Evolutionary conservation across 352 stramenopile species (phyloP), one percentile per base, ranked within the genome.

Genomic region (Aphanomyces cochlioides): DNA sequence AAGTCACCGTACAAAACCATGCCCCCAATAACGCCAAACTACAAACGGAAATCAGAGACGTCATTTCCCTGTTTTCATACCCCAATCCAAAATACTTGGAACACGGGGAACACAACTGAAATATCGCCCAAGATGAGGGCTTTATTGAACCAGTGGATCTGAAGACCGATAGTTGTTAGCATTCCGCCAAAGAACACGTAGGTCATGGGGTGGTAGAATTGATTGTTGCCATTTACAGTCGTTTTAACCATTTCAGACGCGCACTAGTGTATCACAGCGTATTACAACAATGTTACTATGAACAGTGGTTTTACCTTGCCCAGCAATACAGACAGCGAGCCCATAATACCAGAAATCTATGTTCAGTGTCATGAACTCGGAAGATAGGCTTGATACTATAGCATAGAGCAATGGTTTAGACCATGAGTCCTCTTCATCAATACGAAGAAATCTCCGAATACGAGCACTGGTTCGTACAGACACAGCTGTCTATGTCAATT

Each of bases 41-140:
- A 67, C 12, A 47, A 63, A 17, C 28, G 28, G 19, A 43, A 63
- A 37, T 39, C 10, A 17, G n/a, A 34, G 50, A 15, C 1, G 28
- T 65, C 3, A 21, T 36, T 65, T 50, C 8, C 19, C 36, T 28
- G 19, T 34, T 50, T 37, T 19, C 4, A 34, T 56, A 67, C 59
- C 39, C 37, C 59, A 34, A 67, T 67, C 59, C 59, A 67, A 67
- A 67, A 67, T 2, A 67, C 59, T 54, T 67, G 59, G 56, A 67
- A 67, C 7, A 67, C 40, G 40, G 59, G 59, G 56, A 67, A 67
- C 12, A 67, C 59, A 15, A 67, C 37, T 6, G 59, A 40, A 19
- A 67, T 67, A 45, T 67, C 59, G n/a, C 59, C 59, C 7, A 15
- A 39, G 40, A 67, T 67, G 41, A 67, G 59, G 34, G 59, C 38